phyloP scores from a whole-genome alignment of 2,329 filamentous ascomycete species.

The Cladophialophora psammophila region DNA sequence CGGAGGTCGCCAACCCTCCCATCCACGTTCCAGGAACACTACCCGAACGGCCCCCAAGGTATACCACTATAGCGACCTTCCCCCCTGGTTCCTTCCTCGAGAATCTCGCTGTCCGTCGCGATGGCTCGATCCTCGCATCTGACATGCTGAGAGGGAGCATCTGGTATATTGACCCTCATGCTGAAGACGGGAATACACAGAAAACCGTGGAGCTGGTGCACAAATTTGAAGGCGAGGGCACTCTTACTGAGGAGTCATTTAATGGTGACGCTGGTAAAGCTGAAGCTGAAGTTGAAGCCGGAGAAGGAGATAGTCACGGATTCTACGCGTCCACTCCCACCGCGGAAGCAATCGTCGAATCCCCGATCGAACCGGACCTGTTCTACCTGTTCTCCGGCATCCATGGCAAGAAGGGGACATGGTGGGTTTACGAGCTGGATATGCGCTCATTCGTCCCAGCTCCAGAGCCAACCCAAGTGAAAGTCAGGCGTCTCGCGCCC shows the following conservation, averaged over 20 bases:
- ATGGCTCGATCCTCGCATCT: conserved; percentile 22
- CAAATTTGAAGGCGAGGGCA: conserved; percentile 8
- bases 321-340: conserved; percentile 4
- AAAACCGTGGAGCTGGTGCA: conserved; percentile 6
- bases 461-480: neutral
- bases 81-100: conserved; percentile 19
- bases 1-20: neutral
- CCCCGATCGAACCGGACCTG: neutral
- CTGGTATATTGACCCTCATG: conserved; percentile 14
- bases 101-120: conserved; percentile 18
- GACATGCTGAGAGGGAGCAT: conserved; percentile 16
- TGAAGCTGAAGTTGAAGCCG: neutral
- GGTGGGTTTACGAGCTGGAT: conserved; percentile 18
- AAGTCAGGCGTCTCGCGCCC: conserved; percentile 7
- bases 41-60: neutral
- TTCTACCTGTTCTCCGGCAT: conserved; percentile 21
- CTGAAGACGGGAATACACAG: neutral
- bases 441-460: conserved; percentile 11
- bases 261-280: neutral
- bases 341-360: conserved; percentile 15
- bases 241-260: neutral
- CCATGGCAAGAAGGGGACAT: conserved; percentile 16
- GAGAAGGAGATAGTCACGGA: neutral
- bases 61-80: conserved; percentile 9
- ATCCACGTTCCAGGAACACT: conserved; percentile 2